Percentiles rank a stretch among this genome's conserved stretches.
Conservation (phyloP, 306 rosid species). For the Oemleria cerasiformis region DNA sequence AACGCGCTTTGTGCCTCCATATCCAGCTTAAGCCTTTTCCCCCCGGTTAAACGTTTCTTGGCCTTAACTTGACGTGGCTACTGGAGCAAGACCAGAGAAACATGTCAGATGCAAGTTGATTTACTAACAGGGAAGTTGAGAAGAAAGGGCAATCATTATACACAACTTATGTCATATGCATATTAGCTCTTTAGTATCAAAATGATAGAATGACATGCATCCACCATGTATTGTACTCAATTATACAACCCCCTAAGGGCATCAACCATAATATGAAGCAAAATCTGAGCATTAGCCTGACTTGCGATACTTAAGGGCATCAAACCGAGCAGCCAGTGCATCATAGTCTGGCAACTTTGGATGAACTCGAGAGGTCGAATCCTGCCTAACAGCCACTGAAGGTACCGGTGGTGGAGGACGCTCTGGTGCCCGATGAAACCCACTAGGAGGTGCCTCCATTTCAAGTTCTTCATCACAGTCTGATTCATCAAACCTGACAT, state of each 20-base stretch:
- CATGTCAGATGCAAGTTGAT: neutral
- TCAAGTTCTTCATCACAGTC: conserved; percentile 73
- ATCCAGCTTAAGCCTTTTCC: too few relatives aligned
- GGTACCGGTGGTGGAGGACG: conserved; percentile 62
- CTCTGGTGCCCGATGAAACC: conserved; percentile 42
- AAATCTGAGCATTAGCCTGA: neutral
- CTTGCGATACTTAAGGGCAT: conserved; percentile 73
- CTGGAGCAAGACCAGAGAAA: too few relatives aligned
- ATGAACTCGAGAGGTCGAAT: conserved; percentile 45
- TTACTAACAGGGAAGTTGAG: neutral
- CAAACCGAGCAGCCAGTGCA: conserved; percentile 82
- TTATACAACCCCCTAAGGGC: conserved; percentile 11
- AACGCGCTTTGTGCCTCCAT: too few relatives aligned
- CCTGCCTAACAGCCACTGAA: conserved; percentile 34
- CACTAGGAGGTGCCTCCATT: conserved; percentile 41
- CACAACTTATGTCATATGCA: neutral
- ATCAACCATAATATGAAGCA: neutral
- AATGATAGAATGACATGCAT: conserved; percentile 19
- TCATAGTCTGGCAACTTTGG: conserved; percentile 91
- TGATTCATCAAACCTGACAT: conserved; percentile 78
- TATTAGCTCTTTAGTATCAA: conserved; percentile 9
- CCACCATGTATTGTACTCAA: conserved; percentile 6
- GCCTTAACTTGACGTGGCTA: too few relatives aligned
- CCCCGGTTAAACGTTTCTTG: too few relatives aligned
- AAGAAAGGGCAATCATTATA: neutral